phyloP scores from a whole-genome alignment of 768 basidiomycete genomes.

The Tulasnella sp. region DNA sequence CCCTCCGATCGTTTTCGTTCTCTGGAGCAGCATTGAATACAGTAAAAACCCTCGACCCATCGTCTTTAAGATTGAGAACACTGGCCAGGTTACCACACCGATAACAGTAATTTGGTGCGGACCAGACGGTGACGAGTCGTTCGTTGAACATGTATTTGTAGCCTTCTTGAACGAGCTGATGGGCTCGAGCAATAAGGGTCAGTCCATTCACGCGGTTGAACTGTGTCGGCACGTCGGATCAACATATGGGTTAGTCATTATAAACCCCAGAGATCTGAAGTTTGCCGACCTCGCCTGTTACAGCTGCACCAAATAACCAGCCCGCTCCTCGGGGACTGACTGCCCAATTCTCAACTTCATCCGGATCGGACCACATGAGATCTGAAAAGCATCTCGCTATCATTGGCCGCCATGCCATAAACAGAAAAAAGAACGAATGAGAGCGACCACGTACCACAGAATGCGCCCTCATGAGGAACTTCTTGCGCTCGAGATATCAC shows the following conservation, averaged over 20 bases:
- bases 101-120: conserved; percentile 80
- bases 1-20: conserved; percentile 76
- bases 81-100: conserved; percentile 85
- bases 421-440: neutral
- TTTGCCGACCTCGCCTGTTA: conserved; percentile 63
- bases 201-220: conserved; percentile 91
- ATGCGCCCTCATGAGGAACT: conserved; percentile 37
- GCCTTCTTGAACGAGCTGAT: conserved; percentile 93
- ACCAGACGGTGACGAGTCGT: conserved; percentile 78
- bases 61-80: conserved; percentile 73
- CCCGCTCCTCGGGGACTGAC: conserved; percentile 94
- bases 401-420: conserved; percentile 10
- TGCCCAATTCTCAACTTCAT: conserved; percentile 93
- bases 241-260: neutral
- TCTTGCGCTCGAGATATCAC: conserved; percentile 56
- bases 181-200: conserved; percentile 82
- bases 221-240: conserved; percentile 31
- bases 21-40: conserved; percentile 83
- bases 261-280: neutral
- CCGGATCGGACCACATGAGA: conserved; percentile 97
- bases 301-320: conserved; percentile 82
- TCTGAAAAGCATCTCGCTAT: conserved; percentile 40
- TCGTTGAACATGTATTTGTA: conserved; percentile 34
- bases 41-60: conserved; percentile 54
- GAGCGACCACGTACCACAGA: conserved; percentile 29